Evolutionary conservation across 2,329 filamentous ascomycete species (phyloP).

Genomic region (Colletotrichum incanum): DNA sequence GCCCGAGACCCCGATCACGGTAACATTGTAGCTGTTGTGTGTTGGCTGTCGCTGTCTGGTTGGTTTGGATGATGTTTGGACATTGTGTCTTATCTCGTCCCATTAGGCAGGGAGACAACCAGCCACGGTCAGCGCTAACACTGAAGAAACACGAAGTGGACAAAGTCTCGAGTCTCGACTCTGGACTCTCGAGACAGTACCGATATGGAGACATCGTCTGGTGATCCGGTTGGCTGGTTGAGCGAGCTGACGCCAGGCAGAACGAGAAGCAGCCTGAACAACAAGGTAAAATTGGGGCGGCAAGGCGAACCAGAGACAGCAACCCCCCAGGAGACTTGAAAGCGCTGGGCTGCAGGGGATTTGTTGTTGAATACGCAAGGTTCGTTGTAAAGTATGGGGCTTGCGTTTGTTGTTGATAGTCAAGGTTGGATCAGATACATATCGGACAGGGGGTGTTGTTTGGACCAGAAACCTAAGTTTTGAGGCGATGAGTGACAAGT

Average conservation of each 20-base stretch:
- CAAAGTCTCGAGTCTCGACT: constrained; percentile 16
- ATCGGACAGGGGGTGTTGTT: constrained; percentile 25
- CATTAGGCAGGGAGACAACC: constrained; percentile 10
- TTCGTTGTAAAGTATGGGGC: constrained; percentile 40
- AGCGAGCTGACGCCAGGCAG: constrained; percentile 31
- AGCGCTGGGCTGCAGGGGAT: constrained; percentile 30
- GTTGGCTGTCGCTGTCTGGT: constrained; percentile 5
- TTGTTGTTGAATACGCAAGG: constrained; percentile 25
- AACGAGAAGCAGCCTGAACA: constrained; percentile 17
- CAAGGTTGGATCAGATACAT: constrained; percentile 39
- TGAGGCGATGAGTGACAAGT: constrained; percentile 7
- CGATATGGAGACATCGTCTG: constrained; percentile 14
- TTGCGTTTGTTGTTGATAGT: constrained; percentile 42
- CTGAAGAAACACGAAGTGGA: constrained; percentile 39
- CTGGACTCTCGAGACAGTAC: not conserved
- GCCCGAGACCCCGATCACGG: constrained; percentile 28
- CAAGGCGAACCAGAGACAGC: constrained; percentile 8
- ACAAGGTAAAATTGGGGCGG: constrained; percentile 13
- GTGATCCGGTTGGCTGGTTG: constrained; percentile 33
- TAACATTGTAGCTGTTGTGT: constrained; percentile 19
- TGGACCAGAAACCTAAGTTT: constrained; percentile 26
- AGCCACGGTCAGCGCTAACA: constrained; percentile 33
- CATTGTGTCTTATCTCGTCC: constrained; percentile 20
- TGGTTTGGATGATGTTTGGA: constrained; percentile 8
- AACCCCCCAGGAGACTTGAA: constrained; percentile 11